Evolutionary conservation across 441 rosid genomes (phyloP).

Genomic region (Erodium texanum): DNA sequence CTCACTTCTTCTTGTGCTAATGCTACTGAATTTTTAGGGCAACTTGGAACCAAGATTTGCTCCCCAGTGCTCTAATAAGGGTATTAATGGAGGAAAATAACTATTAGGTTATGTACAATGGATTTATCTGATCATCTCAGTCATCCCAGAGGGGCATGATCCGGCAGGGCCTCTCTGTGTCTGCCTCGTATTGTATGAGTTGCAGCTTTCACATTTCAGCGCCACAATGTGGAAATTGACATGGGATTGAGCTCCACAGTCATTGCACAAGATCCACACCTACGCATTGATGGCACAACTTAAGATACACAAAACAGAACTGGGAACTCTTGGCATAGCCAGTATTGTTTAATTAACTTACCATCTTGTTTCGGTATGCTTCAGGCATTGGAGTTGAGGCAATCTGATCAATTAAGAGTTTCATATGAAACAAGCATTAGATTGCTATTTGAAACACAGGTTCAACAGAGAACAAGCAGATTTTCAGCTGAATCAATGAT

Average conservation of each 20-base stretch:
- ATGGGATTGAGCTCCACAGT: constrained; percentile 49
- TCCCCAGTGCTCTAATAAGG: background rate
- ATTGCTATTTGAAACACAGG: background rate
- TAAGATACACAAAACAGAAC: background rate
- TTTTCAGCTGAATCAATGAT: too few species aligned
- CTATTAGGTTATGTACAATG: background rate
- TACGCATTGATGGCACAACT: constrained; percentile 11
- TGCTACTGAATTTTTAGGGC: background rate
- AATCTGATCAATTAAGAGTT: constrained; percentile 31
- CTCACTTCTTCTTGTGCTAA: background rate
- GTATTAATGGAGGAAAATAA: background rate
- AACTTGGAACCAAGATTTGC: too few species aligned
- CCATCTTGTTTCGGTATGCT: constrained; percentile 56
- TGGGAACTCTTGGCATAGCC: background rate
- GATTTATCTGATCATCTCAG: constrained; percentile 25
- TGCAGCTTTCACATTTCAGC: constrained; percentile 57
- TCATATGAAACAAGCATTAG: background rate
- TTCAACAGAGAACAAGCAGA: too few species aligned
- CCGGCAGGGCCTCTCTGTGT: constrained; percentile 39
- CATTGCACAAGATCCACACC: constrained; percentile 98
- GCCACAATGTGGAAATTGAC: constrained; percentile 64
- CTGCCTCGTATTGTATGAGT: constrained; percentile 72
- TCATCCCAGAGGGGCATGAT: constrained; percentile 41
- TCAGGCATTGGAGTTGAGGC: constrained; percentile 77
- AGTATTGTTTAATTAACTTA: constrained; percentile 17